Percentiles rank a stretch among this genome's conserved stretches.
These are phyloP conservation scores for Sclerotinia nivalis DNA, from an alignment of 2,329 filamentous ascomycete genomes.

Conservation along the genomic window DNA sequence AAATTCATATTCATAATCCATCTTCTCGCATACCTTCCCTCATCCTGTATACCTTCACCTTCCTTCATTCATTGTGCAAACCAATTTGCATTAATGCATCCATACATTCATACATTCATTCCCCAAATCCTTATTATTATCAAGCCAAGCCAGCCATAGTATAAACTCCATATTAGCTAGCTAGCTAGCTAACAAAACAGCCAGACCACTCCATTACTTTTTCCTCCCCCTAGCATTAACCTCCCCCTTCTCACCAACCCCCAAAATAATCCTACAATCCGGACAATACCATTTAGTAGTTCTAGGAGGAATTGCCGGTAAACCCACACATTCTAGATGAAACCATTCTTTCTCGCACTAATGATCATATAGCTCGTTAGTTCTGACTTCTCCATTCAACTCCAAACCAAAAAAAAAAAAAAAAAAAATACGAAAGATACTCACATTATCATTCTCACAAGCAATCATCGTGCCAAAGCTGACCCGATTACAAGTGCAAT, in stretches of 20 bases:
- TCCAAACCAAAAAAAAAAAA: conserved; percentile 22
- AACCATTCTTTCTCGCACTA: conserved; percentile 84
- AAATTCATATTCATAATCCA: no score
- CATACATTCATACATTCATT: neutral
- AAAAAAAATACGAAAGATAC: conserved; percentile 38
- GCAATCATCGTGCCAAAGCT: conserved; percentile 83
- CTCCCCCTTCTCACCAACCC: conserved; percentile 64
- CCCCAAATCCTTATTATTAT: conserved; percentile 1
- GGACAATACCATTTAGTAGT: conserved; percentile 86
- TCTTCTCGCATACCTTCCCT: no score
- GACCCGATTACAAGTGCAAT: conserved; percentile 77
- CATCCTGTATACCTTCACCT: no score
- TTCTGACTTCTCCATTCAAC: neutral
- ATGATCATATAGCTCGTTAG: conserved; percentile 28
- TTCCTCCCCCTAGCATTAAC: conserved; percentile 48
- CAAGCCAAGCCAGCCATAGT: neutral
- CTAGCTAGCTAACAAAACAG: neutral
- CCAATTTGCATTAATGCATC: neutral
- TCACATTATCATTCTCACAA: conserved; percentile 76
- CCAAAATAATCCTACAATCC: conserved; percentile 65
- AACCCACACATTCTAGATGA: conserved; percentile 73
- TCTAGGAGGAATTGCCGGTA: conserved; percentile 66
- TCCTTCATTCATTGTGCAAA: neutral
- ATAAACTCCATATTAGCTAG: conserved; percentile 8
- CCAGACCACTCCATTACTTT: conserved; percentile 31